A percentile compares a stretch with the other conserved stretches of the same genome.
phyloP scores from a whole-genome alignment of 139 green algal species.

The Desmodesmus armatus region DNA sequence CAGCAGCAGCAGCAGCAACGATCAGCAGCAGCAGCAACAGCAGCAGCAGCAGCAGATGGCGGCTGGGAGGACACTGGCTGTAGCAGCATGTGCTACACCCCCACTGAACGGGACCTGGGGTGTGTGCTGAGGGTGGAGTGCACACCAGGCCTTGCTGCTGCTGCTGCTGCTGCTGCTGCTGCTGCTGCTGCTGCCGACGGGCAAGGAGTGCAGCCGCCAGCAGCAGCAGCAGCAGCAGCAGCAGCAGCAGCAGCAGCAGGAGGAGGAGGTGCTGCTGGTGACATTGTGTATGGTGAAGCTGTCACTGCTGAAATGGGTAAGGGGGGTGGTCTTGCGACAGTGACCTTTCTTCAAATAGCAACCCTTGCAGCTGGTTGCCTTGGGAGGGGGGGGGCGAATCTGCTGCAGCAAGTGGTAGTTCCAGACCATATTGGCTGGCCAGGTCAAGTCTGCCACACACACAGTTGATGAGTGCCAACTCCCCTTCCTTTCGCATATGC shows the following conservation, averaged over 20 bases:
- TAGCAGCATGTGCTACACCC: slow-evolving; percentile 63
- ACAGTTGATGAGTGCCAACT: no score
- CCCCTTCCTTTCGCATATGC: no score
- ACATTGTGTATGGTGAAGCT: slow-evolving; percentile 12
- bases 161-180: background rate
- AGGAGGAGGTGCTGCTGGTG: background rate
- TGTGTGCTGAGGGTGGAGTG: slow-evolving; percentile 72
- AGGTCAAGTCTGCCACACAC: no score
- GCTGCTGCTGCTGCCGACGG: slow-evolving; percentile 3
- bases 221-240: background rate
- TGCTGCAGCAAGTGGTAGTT: no score
- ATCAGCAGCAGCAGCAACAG: slow-evolving; percentile 15
- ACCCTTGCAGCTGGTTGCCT: no score
- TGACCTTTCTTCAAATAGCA: no score
- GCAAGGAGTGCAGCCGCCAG: no score
- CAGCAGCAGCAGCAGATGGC: slow-evolving; percentile 19
- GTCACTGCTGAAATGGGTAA: slow-evolving; percentile 4
- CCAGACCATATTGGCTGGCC: no score
- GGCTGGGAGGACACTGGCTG: slow-evolving; percentile 58
- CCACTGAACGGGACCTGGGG: slow-evolving; percentile 65
- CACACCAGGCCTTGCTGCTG: slow-evolving; percentile 54
- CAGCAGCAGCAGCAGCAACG: background rate
- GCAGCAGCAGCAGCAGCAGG: slow-evolving; percentile 7
- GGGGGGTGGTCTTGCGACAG: no score
- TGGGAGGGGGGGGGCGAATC: no score